A percentile compares a stretch with the other conserved stretches of the same genome.
phyloP scores from a whole-genome alignment of 768 basidiomycete species.

The Kwoniella shandongensis region DNA sequence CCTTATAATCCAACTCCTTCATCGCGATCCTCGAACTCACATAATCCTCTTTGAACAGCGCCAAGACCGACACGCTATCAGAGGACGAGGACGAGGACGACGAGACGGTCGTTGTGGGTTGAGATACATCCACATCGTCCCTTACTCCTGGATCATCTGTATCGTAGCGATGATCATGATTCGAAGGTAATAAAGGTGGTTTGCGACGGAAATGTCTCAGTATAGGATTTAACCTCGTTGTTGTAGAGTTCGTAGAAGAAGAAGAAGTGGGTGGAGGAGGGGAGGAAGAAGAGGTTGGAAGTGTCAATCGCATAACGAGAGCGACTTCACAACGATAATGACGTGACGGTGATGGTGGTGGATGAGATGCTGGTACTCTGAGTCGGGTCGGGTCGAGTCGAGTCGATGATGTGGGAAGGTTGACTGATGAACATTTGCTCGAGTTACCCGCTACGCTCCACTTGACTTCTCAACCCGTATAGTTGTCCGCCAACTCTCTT shows the following conservation, averaged over 20 bases:
- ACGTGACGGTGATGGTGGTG: too few relatives aligned
- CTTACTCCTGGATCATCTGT: not conserved
- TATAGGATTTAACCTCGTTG: slow-evolving; percentile 3
- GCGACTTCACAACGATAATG: too few relatives aligned
- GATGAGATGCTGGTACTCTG: too few relatives aligned
- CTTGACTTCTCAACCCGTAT: too few relatives aligned
- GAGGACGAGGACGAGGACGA: too few relatives aligned
- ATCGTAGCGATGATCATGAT: not conserved
- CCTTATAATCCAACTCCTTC: slow-evolving; percentile 30
- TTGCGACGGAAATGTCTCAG: not conserved
- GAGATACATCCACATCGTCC: slow-evolving; percentile 4
- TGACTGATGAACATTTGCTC: too few relatives aligned
- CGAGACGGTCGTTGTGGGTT: too few relatives aligned
- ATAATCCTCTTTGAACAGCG: slow-evolving; percentile 35
- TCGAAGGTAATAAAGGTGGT: not conserved
- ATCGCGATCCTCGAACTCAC: slow-evolving; percentile 20
- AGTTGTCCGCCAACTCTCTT: too few relatives aligned
- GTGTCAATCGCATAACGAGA: too few relatives aligned
- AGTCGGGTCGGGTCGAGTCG: too few relatives aligned
- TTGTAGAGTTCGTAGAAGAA: not conserved
- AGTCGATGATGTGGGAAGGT: too few relatives aligned
- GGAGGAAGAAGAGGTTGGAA: not conserved
- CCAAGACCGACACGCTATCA: slow-evolving; percentile 3
- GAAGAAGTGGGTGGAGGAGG: not conserved
- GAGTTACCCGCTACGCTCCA: too few relatives aligned